A percentile compares a stretch with the other conserved stretches of the same genome.
These are phyloP conservation scores for Diaporthe helianthi DNA, from an alignment of 2,329 filamentous ascomycete genomes.

Conservation along the genomic window DNA sequence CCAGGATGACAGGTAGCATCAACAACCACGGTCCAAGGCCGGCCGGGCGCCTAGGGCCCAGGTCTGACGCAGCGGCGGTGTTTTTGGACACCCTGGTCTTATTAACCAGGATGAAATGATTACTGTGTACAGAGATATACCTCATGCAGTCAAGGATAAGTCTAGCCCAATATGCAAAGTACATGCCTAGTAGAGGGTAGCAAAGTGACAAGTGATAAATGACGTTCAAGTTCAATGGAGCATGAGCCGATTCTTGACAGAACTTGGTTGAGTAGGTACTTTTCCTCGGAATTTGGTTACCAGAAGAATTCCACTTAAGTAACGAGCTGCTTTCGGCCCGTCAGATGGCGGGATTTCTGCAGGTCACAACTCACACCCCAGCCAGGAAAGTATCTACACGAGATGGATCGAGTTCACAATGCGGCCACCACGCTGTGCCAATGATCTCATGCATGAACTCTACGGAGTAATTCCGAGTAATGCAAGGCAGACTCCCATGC, in stretches of 20 bases:
- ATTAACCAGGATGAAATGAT: not conserved
- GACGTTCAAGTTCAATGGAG: no score
- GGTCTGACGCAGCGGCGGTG: not conserved
- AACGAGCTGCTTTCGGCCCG: not conserved
- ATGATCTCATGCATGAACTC: constrained; percentile 6
- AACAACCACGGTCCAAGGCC: not conserved
- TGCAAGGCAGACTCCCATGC: constrained; percentile 4
- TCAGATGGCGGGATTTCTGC: not conserved
- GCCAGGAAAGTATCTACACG: not conserved
- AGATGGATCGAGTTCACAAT: not conserved
- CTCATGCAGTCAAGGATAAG: not conserved
- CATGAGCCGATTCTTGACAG: not conserved
- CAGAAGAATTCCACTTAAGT: not conserved
- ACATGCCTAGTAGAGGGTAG: no score
- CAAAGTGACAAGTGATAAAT: not conserved
- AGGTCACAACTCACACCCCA: not conserved
- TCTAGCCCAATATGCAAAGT: not conserved
- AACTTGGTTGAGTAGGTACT: no score
- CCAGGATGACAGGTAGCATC: constrained; percentile 17
- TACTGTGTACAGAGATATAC: no score
- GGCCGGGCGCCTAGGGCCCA: not conserved
- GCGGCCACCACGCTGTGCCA: not conserved
- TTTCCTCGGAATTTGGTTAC: not conserved
- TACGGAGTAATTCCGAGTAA: no score
- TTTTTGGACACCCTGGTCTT: not conserved